Evolutionary conservation across 1,284 basidiomycete genomes (phyloP), one percentile per base, ranked within the genome.

Genomic region (Grifola frondosa): DNA sequence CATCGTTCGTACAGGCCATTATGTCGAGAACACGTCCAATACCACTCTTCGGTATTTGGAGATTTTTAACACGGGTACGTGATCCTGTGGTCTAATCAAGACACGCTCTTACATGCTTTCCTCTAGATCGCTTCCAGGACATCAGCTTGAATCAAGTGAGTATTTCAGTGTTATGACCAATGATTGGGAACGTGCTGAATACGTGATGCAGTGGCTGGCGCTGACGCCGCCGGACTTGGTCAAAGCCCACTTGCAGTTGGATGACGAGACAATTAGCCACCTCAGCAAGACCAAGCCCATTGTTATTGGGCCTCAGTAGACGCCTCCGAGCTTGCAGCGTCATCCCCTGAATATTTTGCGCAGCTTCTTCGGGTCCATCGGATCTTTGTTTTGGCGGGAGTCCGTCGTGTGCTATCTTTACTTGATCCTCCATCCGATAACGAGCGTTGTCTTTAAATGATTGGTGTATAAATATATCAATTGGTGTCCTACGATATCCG

Each of bases 21-120:
- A 84, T 54, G 73, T 86, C n/a, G 81, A 88, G 65, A 85, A 85
- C 57, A 80, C 70, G 16, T 82, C 82, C 10, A 79, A 84, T 54
- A 74, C 74, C 6, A 81, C 82, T 1, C 59, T 86, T 28, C 69
- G 65, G 49, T 84, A 73, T 64, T 70, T 86, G 30, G 83, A 86
- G 59, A 80, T 87, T 39, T 83, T 83, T 65, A 78, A 77, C 44
- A 71, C 80, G 1, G 65, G 75, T 73, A 61, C 38, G 61, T 38
- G 11, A 16, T 31, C n/a, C 15, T 35, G 22, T 20, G 7, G 34
- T n/a, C 40, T 24, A 23, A 7, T 17, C 23, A 5, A 11, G 20
- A 32, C 17, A 9, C 13, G 6, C 17, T 26, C 11, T n/a, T 3
- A 22, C 24, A 17, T 16, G 16, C 16, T 46, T n/a, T n/a, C n/a